Evolutionary conservation across 352 stramenopile genomes (phyloP).

Genomic region (Pythium chondricola): DNA sequence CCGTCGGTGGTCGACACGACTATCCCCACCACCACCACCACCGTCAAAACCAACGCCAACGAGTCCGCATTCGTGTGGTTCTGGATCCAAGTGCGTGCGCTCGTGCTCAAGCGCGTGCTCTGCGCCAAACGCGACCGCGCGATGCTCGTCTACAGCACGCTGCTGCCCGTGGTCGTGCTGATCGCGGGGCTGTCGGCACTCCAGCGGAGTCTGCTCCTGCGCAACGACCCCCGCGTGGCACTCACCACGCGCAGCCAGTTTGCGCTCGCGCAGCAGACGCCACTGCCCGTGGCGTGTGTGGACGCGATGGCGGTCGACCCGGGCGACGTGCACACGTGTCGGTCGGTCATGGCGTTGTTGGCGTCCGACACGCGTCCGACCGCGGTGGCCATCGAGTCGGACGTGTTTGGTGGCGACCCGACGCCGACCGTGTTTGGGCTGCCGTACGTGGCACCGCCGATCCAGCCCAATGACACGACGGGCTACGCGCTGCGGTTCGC

Average conservation of each 20-base stretch:
- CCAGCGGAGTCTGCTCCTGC: constrained; percentile 37
- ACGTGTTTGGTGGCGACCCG: constrained; percentile 28
- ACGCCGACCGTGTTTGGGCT: constrained; percentile 47
- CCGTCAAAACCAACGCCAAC: not conserved
- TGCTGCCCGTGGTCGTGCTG: constrained; percentile 66
- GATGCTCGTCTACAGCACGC: constrained; percentile 67
- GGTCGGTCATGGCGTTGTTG: constrained; percentile 14
- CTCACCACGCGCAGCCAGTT: constrained; percentile 31
- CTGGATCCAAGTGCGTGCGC: constrained; percentile 38
- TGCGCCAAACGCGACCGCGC: constrained; percentile 51
- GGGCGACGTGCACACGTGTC: too few relatives aligned
- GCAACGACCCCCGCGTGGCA: constrained; percentile 42
- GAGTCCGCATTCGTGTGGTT: constrained; percentile 17
- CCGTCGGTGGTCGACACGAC: not conserved
- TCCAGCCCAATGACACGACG: constrained; percentile 42
- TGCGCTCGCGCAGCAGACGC: constrained; percentile 20
- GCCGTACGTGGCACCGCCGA: constrained; percentile 29
- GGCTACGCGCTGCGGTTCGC: constrained; percentile 54
- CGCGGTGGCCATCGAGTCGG: constrained; percentile 23
- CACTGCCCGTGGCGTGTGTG: constrained; percentile 44
- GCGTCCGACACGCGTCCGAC: constrained; percentile 25
- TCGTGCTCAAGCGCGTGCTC: constrained; percentile 52
- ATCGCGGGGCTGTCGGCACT: constrained; percentile 56
- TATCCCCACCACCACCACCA: not conserved
- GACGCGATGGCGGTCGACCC: not conserved